Base-by-base conservation (phyloP, 371 early-diverging fungal genomes). In the Mucor racemosus region DNA sequence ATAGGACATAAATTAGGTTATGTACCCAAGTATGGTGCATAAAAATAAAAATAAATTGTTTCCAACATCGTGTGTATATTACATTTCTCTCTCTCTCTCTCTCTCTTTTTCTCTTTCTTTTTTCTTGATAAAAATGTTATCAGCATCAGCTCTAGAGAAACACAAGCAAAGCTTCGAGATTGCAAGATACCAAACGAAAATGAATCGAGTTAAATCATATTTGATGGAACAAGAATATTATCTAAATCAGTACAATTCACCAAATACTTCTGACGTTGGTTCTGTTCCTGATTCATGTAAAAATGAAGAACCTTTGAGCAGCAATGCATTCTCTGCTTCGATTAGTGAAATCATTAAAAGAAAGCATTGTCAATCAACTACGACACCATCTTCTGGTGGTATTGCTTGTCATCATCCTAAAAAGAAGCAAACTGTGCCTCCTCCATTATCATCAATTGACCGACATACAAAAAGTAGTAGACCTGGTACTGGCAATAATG, bases 21-120 rank as follows among this genome's bases (percentile, higher is more conserved):
- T 69, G 68, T 78, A 31, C 76, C 74, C n/a, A 82, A 82, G 50
- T 82, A 80, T 62, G 80, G 80, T 19, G 77, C 80, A 7, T 78
- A 71, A 72, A 57, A 44, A 40, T 7, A 42, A 48, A 19, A 36
- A 38, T 13, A 60, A 34, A 15, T n/a, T 31, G 15, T 11, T 17
- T 3, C 4, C 4, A 38, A 41, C 9, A 14, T 41, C 15, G 1
- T 8, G 42, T 26, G 26, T 26, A 26, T 3, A 26, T 44, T 44
- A 8, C n/a, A 44, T 44, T 14, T 41, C 10, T 53, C 21, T 53
- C 11, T 50, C 31, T 36, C 42, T 41, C 10, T 53, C 21, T 53
- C 11, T 50, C 31, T 36, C 42, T 62, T 48, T 48, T 42, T 26
- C 17, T 59, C 17, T 60, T 55, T 63, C 2, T 38, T 53, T 33